phyloP scores from a whole-genome alignment of 208 protist species.

The Wallacemonas sp. region DNA sequence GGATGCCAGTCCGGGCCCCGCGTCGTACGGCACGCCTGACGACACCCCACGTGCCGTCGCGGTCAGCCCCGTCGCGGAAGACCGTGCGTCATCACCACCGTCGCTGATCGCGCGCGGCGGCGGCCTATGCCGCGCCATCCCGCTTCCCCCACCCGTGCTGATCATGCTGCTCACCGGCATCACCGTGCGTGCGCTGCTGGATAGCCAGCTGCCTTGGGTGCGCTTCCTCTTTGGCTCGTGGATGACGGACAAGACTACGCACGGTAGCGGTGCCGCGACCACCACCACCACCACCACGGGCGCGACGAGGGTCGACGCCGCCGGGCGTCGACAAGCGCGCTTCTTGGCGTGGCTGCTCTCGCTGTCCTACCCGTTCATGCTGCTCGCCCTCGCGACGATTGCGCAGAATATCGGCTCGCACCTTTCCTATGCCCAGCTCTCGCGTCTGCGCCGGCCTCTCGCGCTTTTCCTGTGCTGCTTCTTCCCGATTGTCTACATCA shows the following conservation, averaged over 20 bases:
- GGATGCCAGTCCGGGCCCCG: not conserved
- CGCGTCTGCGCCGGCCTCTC: slow-evolving; percentile 1
- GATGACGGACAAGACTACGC: not conserved
- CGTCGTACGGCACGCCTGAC: not conserved
- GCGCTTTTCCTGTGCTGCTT: slow-evolving; percentile 22
- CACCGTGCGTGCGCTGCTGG: slow-evolving; percentile 10
- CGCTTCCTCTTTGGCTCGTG: not conserved
- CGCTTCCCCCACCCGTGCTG: slow-evolving; percentile 21
- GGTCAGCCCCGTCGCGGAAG: not conserved
- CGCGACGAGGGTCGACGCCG: not conserved
- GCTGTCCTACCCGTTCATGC: slow-evolving; percentile 15
- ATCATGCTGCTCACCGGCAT: slow-evolving; percentile 27
- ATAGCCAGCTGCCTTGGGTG: not conserved
- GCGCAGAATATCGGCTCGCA: slow-evolving; percentile 35
- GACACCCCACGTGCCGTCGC: not conserved
- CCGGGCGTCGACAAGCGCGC: not conserved
- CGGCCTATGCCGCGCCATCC: not conserved
- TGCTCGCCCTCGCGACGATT: slow-evolving; percentile 23
- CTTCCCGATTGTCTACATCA: slow-evolving; percentile 21
- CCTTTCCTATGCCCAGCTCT: slow-evolving; percentile 21
- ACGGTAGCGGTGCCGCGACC: too few relatives aligned
- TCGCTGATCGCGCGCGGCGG: not conserved
- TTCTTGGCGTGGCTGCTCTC: slow-evolving; percentile 4
- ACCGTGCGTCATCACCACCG: not conserved
- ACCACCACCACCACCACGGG: too few relatives aligned